Base-by-base conservation (phyloP, 2,329 filamentous ascomycete species). In the Talaromyces sp. region DNA sequence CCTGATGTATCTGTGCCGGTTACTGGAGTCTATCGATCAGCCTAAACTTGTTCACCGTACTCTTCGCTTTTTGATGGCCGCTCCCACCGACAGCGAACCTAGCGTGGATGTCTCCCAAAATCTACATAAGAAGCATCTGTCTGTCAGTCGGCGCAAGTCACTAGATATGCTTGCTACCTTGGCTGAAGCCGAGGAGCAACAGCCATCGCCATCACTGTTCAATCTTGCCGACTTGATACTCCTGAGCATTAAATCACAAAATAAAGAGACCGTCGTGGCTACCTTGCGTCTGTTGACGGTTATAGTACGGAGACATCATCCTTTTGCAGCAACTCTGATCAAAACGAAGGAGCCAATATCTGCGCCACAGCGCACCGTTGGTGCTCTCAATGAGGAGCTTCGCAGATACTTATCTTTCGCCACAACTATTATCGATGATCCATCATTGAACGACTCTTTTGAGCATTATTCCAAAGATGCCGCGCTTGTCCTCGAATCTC, bases 11-110 rank as follows among this genome's bases (percentile, higher is more conserved):
- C 84, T 99, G 41, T 90, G 91, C 65, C 90, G 91, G 49, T 96
- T 98, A 63, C 84, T 99, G 6, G 93, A 97, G 75, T 90, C 92
- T 0, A 83, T 99, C 14, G 92, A 97, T 68, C 93, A 98, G 74
- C 91, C 92, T 8, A 93, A 98, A 73, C 90, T 99, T 81, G 92
- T 97, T 66, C 91, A 97, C 70, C 89, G 97, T 66, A 95, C 98
- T 62, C 85, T 99, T 6, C 91, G 93, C 69, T 99, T 98, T 75
- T 85, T 99, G 1, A 83, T 99, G 35, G 94, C 92, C 16, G 85
- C 97, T 9, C 90, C 91, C 1, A 73, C 75, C 2, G 68, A 69
- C 39, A 60, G 63, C 8, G 70, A 74, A 90, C 64, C 70, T 72
- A 54, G 67, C 72, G 33, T 70, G 73, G 52, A 81, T 80, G 66